phyloP scores from a whole-genome alignment of 192 early-diverging fungal genomes.

The Backusella macrospora region DNA sequence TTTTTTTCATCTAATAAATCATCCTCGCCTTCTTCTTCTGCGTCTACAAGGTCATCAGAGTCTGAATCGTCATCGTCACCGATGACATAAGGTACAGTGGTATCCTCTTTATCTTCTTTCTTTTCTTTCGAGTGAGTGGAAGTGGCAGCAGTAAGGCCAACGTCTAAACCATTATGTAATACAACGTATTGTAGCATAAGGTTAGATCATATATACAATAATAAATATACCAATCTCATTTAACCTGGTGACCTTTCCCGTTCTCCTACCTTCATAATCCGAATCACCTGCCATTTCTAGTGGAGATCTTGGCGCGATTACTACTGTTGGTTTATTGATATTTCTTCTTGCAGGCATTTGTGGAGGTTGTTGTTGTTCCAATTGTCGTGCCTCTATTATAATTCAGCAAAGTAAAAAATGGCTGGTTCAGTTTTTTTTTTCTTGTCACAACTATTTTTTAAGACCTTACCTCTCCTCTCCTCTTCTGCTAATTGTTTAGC shows the following conservation, averaged over 20 bases:
- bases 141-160: not conserved
- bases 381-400: not conserved
- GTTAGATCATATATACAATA: not conserved
- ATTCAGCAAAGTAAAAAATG: not conserved
- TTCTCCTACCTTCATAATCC: slow-evolving; percentile 13
- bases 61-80: slow-evolving; percentile 34
- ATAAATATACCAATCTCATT: not conserved
- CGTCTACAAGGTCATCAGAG: slow-evolving; percentile 32
- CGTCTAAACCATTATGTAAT: not conserved
- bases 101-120: not conserved
- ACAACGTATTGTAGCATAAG: too few species aligned
- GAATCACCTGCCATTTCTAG: slow-evolving; percentile 23
- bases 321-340: not conserved
- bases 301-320: slow-evolving; percentile 18
- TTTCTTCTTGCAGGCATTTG: not conserved
- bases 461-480: slow-evolving; percentile 24
- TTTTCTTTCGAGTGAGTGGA: not conserved
- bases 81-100: slow-evolving; percentile 25
- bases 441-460: too few species aligned
- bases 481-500: slow-evolving; percentile 48
- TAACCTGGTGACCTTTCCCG: not conserved
- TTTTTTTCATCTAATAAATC: not conserved
- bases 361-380: not conserved
- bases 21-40: slow-evolving; percentile 26
- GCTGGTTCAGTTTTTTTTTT: not conserved